Conservation (phyloP, 495 filamentous ascomycete genomes). For the Cairneyella variabilis region DNA sequence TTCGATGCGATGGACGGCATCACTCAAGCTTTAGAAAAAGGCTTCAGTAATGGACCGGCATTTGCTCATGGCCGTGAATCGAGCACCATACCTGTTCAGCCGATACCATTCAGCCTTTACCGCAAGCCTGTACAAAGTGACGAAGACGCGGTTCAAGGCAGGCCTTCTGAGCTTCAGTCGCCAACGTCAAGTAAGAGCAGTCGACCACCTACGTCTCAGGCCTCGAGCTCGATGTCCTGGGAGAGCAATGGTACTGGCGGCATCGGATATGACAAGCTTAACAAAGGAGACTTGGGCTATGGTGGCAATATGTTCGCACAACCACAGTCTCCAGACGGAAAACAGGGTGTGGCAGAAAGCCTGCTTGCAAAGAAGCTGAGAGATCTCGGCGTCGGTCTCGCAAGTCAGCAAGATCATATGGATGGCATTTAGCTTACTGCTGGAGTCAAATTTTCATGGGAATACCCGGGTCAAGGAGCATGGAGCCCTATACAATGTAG, state of each 20-base stretch:
- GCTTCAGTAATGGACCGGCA: slow-evolving; percentile 16
- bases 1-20: slow-evolving; percentile 36
- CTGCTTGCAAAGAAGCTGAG: slow-evolving; percentile 52
- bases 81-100: slow-evolving; percentile 29
- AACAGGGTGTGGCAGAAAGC: slow-evolving; percentile 44
- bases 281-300: slow-evolving; percentile 63
- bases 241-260: slow-evolving; percentile 20
- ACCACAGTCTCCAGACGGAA: slow-evolving; percentile 28
- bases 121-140: slow-evolving; percentile 4
- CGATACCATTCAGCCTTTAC: slow-evolving; percentile 31
- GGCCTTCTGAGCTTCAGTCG: slow-evolving; percentile 16
- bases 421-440: slow-evolving; percentile 14
- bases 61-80: slow-evolving; percentile 8
- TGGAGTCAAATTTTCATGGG: slow-evolving; percentile 23
- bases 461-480: slow-evolving; percentile 18
- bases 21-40: slow-evolving; percentile 25
- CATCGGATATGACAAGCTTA: slow-evolving; percentile 60
- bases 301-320: slow-evolving; percentile 54
- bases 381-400: slow-evolving; percentile 36
- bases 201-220: slow-evolving; percentile 15
- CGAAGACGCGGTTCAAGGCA: slow-evolving; percentile 4
- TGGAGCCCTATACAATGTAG: slow-evolving; percentile 5
- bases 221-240: slow-evolving; percentile 15
- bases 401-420: slow-evolving; percentile 11
- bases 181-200: slow-evolving; percentile 25